Evolutionary conservation across 1,139 yeast genomes (phyloP), one percentile per base, ranked within the genome.

Genomic region (Diutina pseudorugosa): DNA sequence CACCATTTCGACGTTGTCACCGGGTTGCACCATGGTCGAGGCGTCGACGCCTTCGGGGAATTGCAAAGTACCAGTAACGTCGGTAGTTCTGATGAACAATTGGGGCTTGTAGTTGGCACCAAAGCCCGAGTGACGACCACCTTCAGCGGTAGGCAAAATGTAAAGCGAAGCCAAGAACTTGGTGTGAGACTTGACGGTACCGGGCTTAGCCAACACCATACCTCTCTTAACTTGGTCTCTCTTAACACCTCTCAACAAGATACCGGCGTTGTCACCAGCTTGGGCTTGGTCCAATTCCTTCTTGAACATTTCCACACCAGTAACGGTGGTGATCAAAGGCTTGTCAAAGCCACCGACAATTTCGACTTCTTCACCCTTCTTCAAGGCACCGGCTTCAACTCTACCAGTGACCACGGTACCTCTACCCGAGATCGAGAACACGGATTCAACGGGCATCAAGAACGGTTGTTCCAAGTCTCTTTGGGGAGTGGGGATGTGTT

Each of bases 181-280:
- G 72, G 85, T 83, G 83, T 91, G 96, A 57, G 98, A 87, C 72
- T 88, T 83, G 64, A 91, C 88, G 60, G 95, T 76, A 60, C 89
- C 91, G 63, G 96, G 93, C 78, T 90, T 90, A 65, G 95, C 85
- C 66, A 91, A 77, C 62, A 93, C 95, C 98, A 93, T 93, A 76
- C 98, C 98, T 77, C 98, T 89, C 73, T 81, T 80, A 63, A 93
- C 79, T 67, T 93, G 96, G 67, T 93, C 98, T 78, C 98, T 90
- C 83, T 90, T 91, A 69, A 91, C 82, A 80, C 98, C 98, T 81
- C 98, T 90, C 70, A 93, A 80, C 71, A 93, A 78, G 64, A 93
- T 83, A 75, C 98, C 98, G 70, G 96, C 95, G 73, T 94, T 93
- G 77, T 93, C 98, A 79, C 98, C 98, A 65, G 97, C 98, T 83